phyloP scores from a whole-genome alignment of 495 filamentous ascomycete genomes.

The Aspergillus sclerotiicarbonarius region DNA sequence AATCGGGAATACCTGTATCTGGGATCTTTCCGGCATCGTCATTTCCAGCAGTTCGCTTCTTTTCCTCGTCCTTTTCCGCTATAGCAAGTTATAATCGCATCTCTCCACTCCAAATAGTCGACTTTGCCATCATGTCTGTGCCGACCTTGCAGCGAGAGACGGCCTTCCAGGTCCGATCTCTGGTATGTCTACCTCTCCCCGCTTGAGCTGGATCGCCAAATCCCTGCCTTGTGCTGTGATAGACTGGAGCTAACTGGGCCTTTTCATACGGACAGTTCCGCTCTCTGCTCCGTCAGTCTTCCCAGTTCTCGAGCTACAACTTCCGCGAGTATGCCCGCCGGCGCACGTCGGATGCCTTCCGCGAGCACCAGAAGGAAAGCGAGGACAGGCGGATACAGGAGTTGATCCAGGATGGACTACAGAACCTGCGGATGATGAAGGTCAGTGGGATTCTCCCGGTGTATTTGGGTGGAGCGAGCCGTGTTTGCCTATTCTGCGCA shows the following conservation, averaged over 20 bases:
- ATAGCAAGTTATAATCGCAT: neutral
- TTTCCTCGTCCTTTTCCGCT: slow-evolving; percentile 1
- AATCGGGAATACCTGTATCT: slow-evolving; percentile 4
- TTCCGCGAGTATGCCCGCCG: slow-evolving; percentile 95
- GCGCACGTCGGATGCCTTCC: slow-evolving; percentile 83
- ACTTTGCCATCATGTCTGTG: slow-evolving; percentile 42
- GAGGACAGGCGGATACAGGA: slow-evolving; percentile 82
- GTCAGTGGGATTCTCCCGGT: slow-evolving; percentile 48
- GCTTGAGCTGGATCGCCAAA: neutral
- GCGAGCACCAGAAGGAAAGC: slow-evolving; percentile 64
- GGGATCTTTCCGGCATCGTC: neutral
- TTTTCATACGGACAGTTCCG: slow-evolving; percentile 65
- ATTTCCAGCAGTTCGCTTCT: neutral
- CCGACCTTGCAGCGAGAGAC: slow-evolving; percentile 58
- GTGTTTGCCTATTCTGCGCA: neutral
- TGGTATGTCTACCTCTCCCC: slow-evolving; percentile 50
- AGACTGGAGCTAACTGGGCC: neutral
- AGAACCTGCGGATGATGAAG: slow-evolving; percentile 88
- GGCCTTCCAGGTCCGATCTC: slow-evolving; percentile 67
- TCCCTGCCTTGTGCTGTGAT: neutral
- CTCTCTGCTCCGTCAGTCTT: slow-evolving; percentile 80
- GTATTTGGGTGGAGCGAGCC: neutral
- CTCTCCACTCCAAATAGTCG: slow-evolving; percentile 37
- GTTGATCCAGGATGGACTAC: slow-evolving; percentile 82
- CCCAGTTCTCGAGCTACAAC: slow-evolving; percentile 90